A percentile compares a stretch with the other conserved stretches of the same genome.
These are phyloP conservation scores for Akanthomyces lecanii DNA, from an alignment of 2,329 filamentous ascomycete genomes.

Conservation along the genomic window DNA sequence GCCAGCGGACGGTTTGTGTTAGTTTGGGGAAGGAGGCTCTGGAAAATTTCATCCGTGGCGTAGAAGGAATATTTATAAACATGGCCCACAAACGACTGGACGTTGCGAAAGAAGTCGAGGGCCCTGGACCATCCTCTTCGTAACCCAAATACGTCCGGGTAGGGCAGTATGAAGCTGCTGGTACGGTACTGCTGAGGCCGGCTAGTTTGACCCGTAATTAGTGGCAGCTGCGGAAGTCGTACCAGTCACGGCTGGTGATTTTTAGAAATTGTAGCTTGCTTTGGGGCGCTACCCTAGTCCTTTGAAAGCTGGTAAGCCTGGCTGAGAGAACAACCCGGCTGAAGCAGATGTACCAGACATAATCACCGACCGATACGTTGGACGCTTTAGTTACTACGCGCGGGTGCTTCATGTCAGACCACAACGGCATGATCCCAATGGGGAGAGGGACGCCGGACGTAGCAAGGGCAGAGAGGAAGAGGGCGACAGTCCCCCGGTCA, in stretches of 20 bases:
- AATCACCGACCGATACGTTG: background rate
- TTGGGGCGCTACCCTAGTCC: background rate
- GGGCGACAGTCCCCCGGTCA: background rate
- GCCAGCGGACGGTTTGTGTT: background rate
- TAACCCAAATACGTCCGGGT: too few relatives aligned
- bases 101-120: background rate
- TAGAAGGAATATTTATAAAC: background rate
- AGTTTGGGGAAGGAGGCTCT: background rate
- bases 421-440: background rate
- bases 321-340: too few relatives aligned
- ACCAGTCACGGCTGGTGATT: background rate
- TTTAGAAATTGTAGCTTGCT: background rate
- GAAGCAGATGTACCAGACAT: background rate
- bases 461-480: background rate
- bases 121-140: background rate
- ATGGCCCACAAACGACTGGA: background rate
- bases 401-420: background rate
- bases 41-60: background rate
- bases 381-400: too few relatives aligned
- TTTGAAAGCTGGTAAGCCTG: background rate
- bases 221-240: background rate
- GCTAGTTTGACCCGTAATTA: conserved; percentile 5
- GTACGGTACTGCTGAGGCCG: background rate
- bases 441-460: background rate
- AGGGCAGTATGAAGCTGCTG: background rate